A percentile compares a stretch with the other conserved stretches of the same genome.
These are phyloP conservation scores for Ustilago shanxiensis DNA, from an alignment of 1,284 basidiomycete genomes.

Conservation along the genomic window DNA sequence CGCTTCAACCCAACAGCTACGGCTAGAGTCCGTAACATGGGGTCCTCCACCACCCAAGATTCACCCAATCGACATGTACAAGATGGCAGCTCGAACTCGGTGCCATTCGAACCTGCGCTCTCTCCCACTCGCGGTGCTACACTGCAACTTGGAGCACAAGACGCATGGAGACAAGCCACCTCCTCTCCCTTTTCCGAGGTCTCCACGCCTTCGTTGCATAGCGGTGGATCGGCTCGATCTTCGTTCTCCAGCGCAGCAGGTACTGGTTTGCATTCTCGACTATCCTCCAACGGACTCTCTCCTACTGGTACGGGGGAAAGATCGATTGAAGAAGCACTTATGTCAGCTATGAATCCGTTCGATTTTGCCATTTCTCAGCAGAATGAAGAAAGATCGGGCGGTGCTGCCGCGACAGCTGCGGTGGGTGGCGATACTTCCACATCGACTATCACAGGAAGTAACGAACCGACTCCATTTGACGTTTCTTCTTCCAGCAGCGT, in stretches of 20 bases:
- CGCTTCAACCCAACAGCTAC: conserved; percentile 28
- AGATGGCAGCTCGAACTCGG: background rate
- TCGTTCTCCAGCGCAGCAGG: conserved; percentile 42
- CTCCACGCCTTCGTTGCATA: conserved; percentile 38
- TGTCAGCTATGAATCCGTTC: conserved; percentile 44
- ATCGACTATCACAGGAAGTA: conserved; percentile 42
- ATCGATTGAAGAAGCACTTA: conserved; percentile 35
- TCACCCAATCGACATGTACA: background rate
- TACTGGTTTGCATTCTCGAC: conserved; percentile 31
- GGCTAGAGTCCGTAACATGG: conserved; percentile 9
- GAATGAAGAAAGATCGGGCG: background rate
- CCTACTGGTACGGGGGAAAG: conserved; percentile 19
- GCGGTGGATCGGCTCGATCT: conserved; percentile 41
- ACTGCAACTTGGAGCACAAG: conserved; percentile 23
- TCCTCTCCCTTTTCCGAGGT: conserved; percentile 51
- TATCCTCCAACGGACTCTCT: conserved; percentile 28
- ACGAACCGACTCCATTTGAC: conserved; percentile 49
- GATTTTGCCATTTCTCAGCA: conserved; percentile 36
- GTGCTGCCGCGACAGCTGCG: background rate
- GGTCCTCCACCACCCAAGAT: conserved; percentile 17
- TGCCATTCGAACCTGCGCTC: conserved; percentile 8
- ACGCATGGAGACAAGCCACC: conserved; percentile 43
- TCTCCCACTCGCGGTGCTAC: conserved; percentile 17
- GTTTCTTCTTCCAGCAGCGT: conserved; percentile 15
- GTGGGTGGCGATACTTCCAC: conserved; percentile 27